A percentile compares a stretch with the other conserved stretches of the same genome.
Conservation (phyloP, 768 basidiomycete genomes). For the Boletellus ananiceps region DNA sequence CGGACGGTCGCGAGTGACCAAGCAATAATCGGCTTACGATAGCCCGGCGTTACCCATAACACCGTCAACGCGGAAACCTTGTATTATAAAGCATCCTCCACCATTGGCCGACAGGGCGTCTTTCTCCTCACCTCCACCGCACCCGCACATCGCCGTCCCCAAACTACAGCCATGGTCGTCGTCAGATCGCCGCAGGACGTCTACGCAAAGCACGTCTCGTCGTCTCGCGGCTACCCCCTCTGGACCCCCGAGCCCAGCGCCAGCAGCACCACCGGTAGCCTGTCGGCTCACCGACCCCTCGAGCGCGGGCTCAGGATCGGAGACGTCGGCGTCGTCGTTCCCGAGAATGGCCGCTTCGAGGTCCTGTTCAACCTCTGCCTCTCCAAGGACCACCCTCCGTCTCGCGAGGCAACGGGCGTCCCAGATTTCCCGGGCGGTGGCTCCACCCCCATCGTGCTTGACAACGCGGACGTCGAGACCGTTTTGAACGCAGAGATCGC, state of each 20-base stretch:
- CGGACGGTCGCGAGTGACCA: not conserved
- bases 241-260: constrained; percentile 33
- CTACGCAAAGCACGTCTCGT: constrained; percentile 22
- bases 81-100: no score
- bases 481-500: constrained; percentile 7
- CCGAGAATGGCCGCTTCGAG: constrained; percentile 33
- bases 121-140: not conserved
- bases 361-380: constrained; percentile 38
- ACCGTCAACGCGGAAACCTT: no score
- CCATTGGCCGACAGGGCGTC: constrained; percentile 4
- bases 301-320: constrained; percentile 33
- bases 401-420: constrained; percentile 14
- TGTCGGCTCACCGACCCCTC: not conserved
- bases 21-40: constrained; percentile 11
- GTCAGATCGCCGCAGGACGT: constrained; percentile 23
- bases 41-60: not conserved
- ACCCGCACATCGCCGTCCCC: not conserved
- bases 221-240: constrained; percentile 33
- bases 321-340: constrained; percentile 36
- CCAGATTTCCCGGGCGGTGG: constrained; percentile 15
- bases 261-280: constrained; percentile 3
- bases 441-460: constrained; percentile 24
- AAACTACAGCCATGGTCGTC: constrained; percentile 8
- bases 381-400: constrained; percentile 27
- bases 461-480: constrained; percentile 14